Evolutionary conservation across 2,329 filamentous ascomycete species (phyloP), one percentile per base, ranked within the genome.

Genomic region (Curvularia spicifera): DNA sequence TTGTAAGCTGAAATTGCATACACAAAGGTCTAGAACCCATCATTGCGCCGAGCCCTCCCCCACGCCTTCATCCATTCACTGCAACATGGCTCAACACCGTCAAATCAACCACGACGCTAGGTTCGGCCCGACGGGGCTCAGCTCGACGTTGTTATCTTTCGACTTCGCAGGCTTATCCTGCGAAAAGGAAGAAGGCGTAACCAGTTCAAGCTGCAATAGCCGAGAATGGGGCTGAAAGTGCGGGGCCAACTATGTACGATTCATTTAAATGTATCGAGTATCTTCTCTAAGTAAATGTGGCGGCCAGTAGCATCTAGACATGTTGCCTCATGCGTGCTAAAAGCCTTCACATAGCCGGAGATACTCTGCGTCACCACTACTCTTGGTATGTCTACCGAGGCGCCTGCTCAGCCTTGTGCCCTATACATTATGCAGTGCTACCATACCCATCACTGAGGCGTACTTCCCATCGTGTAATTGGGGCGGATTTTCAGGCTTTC

Each of bases 221-320:
- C 53, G 53, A 45, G 29, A 22, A 56, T 51, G 46, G 53, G 46
- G 53, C 53, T 40, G 46, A 39, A 56, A 51, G 46, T 56, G 53
- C 29, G 31, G 47, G 47, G 39, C 20, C 39, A 26, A 24, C 40
- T 35, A 22, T n/a, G 42, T 31, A 10, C 29, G 9, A 15, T 35
- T 22, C n/a, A 39, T 56, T 29, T 37, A 56, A 51, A 51, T 31
- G 26, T 51, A 51, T 29, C 22, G 24, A 56, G 31, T 31, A 37
- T 7, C 33, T 51, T 20, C n/a, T 20, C 4, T 10, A 9, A 18
- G 35, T 18, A 22, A 18, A 12, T 26, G 24, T 44, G 24, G 29
- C 33, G 31, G 39, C 47, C 42, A 49, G 31, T 40, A 31, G 12
- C 33, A 29, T 29, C 29, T 4, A 51, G 5, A 51, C 24, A 15